Evolutionary conservation across 306 rosid species (phyloP).

Genomic region (Acmispon strigosus): DNA sequence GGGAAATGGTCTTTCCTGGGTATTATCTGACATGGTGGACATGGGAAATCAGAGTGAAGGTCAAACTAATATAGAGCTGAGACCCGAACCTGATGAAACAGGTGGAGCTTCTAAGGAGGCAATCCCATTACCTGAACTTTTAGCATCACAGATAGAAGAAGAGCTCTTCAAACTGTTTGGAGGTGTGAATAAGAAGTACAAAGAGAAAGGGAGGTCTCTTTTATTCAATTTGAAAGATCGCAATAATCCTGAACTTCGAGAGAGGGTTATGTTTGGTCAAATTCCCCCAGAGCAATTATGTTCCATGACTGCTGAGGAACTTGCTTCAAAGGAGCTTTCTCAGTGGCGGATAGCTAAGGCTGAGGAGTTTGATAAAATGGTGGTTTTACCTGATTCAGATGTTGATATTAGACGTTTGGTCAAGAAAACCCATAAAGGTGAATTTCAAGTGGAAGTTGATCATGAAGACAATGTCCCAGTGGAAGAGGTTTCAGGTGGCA

Average conservation of each 20-base stretch:
- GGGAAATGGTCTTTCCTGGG: slow-evolving; percentile 98
- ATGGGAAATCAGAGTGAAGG: slow-evolving; percentile 34
- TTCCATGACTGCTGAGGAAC: slow-evolving; percentile 97
- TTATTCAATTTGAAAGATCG: slow-evolving; percentile 93
- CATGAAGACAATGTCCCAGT: slow-evolving; percentile 47
- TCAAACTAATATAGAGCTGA: slow-evolving; percentile 35
- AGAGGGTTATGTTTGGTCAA: slow-evolving; percentile 84
- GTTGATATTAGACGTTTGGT: slow-evolving; percentile 84
- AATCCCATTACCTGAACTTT: slow-evolving; percentile 40
- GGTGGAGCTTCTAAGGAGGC: slow-evolving; percentile 28
- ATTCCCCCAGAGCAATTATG: slow-evolving; percentile 74
- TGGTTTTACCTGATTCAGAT: slow-evolving; percentile 81
- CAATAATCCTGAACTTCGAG: slow-evolving; percentile 86
- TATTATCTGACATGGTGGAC: slow-evolving; percentile 52
- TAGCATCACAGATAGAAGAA: slow-evolving; percentile 69
- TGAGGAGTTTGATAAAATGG: slow-evolving; percentile 97
- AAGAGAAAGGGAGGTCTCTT: slow-evolving; percentile 98
- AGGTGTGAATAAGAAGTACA: slow-evolving; percentile 98
- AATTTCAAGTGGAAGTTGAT: slow-evolving; percentile 89
- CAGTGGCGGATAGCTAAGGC: slow-evolving; percentile 99
- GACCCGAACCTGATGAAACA: slow-evolving; percentile 30
- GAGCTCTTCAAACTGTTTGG: slow-evolving; percentile 89
- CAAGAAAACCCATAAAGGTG: slow-evolving; percentile 95
- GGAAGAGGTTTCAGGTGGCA: slow-evolving; percentile 64
- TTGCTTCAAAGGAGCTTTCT: slow-evolving; percentile 97